phyloP scores from a whole-genome alignment of 176 grass and related monocot genomes.

The Avena atlantica region DNA sequence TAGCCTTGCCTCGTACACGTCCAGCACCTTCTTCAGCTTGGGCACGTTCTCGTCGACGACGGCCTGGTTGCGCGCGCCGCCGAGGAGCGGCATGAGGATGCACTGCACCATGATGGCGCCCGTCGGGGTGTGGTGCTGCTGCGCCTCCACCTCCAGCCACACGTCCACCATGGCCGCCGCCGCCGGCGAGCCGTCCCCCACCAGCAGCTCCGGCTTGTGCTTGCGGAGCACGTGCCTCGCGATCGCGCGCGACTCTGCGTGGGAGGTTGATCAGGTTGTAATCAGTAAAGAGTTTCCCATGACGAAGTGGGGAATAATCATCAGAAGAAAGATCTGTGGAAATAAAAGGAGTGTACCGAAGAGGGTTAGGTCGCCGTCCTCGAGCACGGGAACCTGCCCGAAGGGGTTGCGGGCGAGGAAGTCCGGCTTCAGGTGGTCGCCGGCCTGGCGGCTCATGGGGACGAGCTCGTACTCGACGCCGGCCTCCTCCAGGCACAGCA shows the following conservation, averaged over 20 bases:
- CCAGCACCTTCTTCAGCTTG: slow-evolving; percentile 42
- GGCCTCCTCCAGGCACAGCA: slow-evolving; percentile 68
- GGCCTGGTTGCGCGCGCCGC: slow-evolving; percentile 32
- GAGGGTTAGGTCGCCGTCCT: slow-evolving; percentile 46
- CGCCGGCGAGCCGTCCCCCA: background rate
- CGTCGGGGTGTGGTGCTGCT: background rate
- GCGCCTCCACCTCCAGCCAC: slow-evolving; percentile 46
- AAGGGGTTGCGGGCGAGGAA: slow-evolving; percentile 58
- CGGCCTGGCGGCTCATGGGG: slow-evolving; percentile 35
- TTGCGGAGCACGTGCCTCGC: slow-evolving; percentile 22
- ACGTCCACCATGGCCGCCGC: slow-evolving; percentile 20
- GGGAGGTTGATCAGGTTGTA: background rate
- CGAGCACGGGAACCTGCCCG: slow-evolving; percentile 43
- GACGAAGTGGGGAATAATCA: background rate
- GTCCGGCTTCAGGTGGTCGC: slow-evolving; percentile 41
- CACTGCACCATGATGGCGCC: slow-evolving; percentile 5
- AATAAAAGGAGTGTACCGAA: background rate
- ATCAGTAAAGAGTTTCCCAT: background rate
- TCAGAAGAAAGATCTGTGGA: background rate
- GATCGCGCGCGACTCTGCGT: slow-evolving; percentile 32
- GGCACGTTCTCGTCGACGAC: slow-evolving; percentile 33
- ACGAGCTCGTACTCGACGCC: slow-evolving; percentile 54
- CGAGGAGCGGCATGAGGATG: slow-evolving; percentile 23
- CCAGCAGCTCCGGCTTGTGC: slow-evolving; percentile 35
- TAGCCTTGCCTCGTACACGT: slow-evolving; percentile 52